Evolutionary conservation across 805 yeast species (phyloP).

Genomic region (Candida ficus): DNA sequence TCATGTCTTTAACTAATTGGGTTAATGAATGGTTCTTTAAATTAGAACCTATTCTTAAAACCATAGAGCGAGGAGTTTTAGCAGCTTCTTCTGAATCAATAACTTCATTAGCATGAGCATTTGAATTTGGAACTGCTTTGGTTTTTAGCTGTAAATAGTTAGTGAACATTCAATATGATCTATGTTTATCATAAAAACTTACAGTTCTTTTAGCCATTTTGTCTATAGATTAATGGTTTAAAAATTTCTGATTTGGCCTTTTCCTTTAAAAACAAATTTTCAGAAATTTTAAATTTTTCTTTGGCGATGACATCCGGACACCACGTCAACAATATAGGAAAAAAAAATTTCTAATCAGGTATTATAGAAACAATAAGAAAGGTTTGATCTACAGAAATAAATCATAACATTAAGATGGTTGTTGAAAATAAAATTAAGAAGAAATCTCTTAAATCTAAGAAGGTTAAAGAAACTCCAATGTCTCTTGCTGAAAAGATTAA

Average conservation of each 20-base stretch:
- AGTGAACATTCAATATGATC: no score
- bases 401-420: neutral
- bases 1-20: constrained; percentile 81
- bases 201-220: constrained; percentile 52
- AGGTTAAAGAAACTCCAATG: constrained; percentile 30
- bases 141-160: constrained; percentile 48
- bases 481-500: constrained; percentile 55
- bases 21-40: constrained; percentile 74
- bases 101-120: no score
- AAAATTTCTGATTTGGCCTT: neutral
- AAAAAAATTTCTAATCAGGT: constrained; percentile 5
- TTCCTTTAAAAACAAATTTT: constrained; percentile 2
- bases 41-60: constrained; percentile 75
- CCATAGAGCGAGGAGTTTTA: constrained; percentile 90
- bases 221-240: neutral
- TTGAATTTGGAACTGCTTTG: no score
- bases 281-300: constrained; percentile 11
- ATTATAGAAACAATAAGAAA: neutral
- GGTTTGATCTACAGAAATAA: neutral
- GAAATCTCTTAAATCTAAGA: constrained; percentile 24
- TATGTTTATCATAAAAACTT: constrained; percentile 17
- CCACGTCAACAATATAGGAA: constrained; percentile 1
- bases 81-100: constrained; percentile 65
- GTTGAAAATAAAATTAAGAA: constrained; percentile 15
- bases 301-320: constrained; percentile 26